Conservation (phyloP, 768 basidiomycete genomes). For the Trametes cingulata region DNA sequence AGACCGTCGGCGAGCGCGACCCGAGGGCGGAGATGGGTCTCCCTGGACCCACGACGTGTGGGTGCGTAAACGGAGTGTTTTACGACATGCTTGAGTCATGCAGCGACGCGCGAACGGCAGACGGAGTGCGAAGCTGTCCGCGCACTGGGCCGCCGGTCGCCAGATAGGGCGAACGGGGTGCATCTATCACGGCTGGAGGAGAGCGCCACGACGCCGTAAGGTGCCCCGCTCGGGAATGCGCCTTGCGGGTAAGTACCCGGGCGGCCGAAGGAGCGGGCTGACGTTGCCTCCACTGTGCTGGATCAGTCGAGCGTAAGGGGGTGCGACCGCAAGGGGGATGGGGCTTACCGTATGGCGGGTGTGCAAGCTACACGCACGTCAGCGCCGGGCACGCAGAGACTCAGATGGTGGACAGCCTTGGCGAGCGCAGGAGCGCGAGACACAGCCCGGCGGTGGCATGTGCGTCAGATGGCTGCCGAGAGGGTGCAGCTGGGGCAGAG, state of each 20-base stretch:
- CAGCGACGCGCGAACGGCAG: not conserved
- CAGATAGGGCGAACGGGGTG: not conserved
- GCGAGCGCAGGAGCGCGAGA: not conserved
- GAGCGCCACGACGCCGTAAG: slow-evolving; percentile 13
- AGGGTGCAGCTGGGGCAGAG: not conserved
- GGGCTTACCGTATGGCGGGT: not conserved
- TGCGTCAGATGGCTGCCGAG: not conserved
- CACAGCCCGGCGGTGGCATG: slow-evolving; percentile 4
- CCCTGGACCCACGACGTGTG: not conserved
- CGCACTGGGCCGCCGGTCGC: not conserved
- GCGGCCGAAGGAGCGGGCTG: not conserved
- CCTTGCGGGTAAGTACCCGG: slow-evolving; percentile 1
- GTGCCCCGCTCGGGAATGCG: not conserved
- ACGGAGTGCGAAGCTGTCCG: not conserved
- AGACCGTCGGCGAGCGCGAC: not conserved
- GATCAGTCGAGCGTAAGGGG: not conserved
- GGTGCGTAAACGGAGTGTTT: not conserved
- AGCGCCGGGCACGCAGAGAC: not conserved
- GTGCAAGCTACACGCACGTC: not conserved
- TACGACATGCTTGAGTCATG: slow-evolving; percentile 18
- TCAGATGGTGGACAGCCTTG: slow-evolving; percentile 12
- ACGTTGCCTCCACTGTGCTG: not conserved
- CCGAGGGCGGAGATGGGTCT: not conserved
- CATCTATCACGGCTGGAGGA: slow-evolving; percentile 13
- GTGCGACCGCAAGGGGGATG: not conserved